Conservation (phyloP, 2,329 filamentous ascomycete species). For the Pyrenophora teres region DNA sequence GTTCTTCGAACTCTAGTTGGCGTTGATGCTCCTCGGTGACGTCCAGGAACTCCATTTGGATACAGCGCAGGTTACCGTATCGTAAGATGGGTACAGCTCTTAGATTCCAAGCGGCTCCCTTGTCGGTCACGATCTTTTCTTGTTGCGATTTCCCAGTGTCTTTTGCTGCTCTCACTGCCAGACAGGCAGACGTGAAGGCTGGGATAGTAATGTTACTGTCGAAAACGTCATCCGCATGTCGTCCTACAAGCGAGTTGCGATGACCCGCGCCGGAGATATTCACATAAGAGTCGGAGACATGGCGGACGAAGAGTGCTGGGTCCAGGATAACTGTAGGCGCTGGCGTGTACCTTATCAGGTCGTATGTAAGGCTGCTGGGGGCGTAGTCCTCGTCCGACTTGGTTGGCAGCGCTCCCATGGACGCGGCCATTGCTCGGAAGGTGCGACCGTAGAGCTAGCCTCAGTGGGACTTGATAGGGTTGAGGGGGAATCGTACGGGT, state of each 20-base stretch:
- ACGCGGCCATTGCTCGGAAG: slow-evolving; percentile 21
- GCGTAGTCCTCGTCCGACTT: slow-evolving; percentile 10
- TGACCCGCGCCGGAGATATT: slow-evolving; percentile 36
- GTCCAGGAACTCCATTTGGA: slow-evolving; percentile 52
- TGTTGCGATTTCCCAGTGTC: slow-evolving; percentile 43
- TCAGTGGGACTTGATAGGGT: slow-evolving; percentile 8
- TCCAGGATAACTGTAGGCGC: slow-evolving; percentile 39
- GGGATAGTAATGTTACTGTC: slow-evolving; percentile 42
- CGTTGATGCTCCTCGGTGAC: slow-evolving; percentile 41
- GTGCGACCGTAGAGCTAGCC: slow-evolving; percentile 6
- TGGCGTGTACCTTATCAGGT: slow-evolving; percentile 50
- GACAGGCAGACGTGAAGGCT: slow-evolving; percentile 43
- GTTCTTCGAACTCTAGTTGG: slow-evolving; percentile 50
- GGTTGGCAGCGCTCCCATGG: slow-evolving; percentile 12
- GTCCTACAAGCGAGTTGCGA: slow-evolving; percentile 45
- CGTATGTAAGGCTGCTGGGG: slow-evolving; percentile 16
- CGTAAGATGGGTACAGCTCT: slow-evolving; percentile 53
- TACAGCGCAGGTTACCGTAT: slow-evolving; percentile 45
- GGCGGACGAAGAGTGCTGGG: slow-evolving; percentile 59
- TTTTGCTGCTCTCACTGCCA: slow-evolving; percentile 47
- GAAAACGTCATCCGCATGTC: slow-evolving; percentile 49
- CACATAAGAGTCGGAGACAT: slow-evolving; percentile 53
- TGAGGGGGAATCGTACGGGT: slow-evolving; percentile 28
- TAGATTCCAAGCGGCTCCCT: slow-evolving; percentile 40
- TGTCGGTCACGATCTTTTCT: slow-evolving; percentile 38